Evolutionary conservation across 2,329 filamentous ascomycete genomes (phyloP).

Genomic region (Neonectria coccinea): DNA sequence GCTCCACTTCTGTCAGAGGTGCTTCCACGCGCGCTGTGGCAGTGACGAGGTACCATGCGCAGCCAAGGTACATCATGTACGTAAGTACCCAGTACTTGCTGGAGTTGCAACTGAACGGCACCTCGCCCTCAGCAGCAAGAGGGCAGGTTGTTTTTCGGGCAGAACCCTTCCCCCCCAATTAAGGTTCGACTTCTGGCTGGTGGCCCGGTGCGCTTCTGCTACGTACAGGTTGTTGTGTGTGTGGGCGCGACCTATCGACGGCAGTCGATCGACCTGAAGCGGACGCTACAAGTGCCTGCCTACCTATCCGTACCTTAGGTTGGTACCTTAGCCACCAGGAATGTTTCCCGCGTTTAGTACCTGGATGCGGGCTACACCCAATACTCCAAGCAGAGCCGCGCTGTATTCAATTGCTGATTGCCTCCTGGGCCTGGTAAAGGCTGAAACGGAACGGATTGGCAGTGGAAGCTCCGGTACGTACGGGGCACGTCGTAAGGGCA

Average conservation of each 20-base stretch:
- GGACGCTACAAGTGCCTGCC: conserved; percentile 18
- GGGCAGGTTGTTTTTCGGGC: conserved; percentile 7
- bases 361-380: background rate
- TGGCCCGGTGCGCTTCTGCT: background rate
- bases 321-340: background rate
- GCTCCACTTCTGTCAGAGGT: conserved; percentile 16
- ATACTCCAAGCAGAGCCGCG: conserved; percentile 13
- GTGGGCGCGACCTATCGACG: conserved; percentile 14
- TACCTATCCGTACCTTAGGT: too few relatives aligned
- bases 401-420: conserved; percentile 14
- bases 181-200: conserved; percentile 21
- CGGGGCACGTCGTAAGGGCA: conserved; percentile 4
- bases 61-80: conserved; percentile 7
- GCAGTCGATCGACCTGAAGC: conserved; percentile 27
- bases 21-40: conserved; percentile 11
- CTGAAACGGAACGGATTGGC: conserved; percentile 18
- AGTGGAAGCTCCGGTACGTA: conserved; percentile 8
- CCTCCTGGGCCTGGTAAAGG: background rate
- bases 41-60: conserved; percentile 15
- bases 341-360: background rate
- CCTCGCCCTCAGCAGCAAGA: background rate
- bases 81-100: background rate
- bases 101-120: conserved; percentile 8
- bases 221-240: background rate
- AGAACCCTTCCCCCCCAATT: conserved; percentile 13